These are phyloP conservation scores for Coemansia sp. DNA, from an alignment of 192 early-diverging fungal species.

Conservation along the genomic window DNA sequence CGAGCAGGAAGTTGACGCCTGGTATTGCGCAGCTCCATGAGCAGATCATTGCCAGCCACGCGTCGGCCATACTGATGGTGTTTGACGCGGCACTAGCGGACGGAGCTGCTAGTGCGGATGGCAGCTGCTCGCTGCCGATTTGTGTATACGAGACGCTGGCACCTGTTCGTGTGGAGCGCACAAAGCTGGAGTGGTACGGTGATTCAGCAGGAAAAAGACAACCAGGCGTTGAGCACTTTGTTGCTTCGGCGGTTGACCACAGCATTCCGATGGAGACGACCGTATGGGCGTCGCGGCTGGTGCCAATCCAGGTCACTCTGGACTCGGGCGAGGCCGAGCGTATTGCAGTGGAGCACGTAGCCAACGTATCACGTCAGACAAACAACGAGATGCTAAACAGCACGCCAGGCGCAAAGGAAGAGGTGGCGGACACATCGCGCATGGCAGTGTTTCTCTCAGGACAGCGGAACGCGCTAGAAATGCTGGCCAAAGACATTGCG, in stretches of 20 bases:
- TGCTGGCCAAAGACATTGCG: slow-evolving; percentile 41
- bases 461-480: slow-evolving; percentile 47
- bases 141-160: slow-evolving; percentile 42
- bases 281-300: slow-evolving; percentile 38
- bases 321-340: slow-evolving; percentile 54
- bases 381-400: slow-evolving; percentile 13
- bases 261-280: slow-evolving; percentile 3
- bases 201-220: neutral
- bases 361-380: slow-evolving; percentile 19
- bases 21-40: slow-evolving; percentile 29
- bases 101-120: slow-evolving; percentile 3
- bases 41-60: slow-evolving; percentile 19
- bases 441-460: slow-evolving; percentile 44
- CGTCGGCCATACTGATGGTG: slow-evolving; percentile 39
- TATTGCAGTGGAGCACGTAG: slow-evolving; percentile 47
- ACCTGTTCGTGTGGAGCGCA: slow-evolving; percentile 16
- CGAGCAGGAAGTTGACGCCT: slow-evolving; percentile 12
- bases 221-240: slow-evolving; percentile 13
- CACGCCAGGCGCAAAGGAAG: neutral
- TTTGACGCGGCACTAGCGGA: slow-evolving; percentile 39
- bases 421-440: neutral
- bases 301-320: slow-evolving; percentile 28
- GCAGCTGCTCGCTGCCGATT: slow-evolving; percentile 27
- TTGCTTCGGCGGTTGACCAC: slow-evolving; percentile 13
- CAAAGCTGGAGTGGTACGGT: slow-evolving; percentile 16